Evolutionary conservation across 2,329 filamentous ascomycete species (phyloP).

Genomic region (Pyrenochaeta sp.): DNA sequence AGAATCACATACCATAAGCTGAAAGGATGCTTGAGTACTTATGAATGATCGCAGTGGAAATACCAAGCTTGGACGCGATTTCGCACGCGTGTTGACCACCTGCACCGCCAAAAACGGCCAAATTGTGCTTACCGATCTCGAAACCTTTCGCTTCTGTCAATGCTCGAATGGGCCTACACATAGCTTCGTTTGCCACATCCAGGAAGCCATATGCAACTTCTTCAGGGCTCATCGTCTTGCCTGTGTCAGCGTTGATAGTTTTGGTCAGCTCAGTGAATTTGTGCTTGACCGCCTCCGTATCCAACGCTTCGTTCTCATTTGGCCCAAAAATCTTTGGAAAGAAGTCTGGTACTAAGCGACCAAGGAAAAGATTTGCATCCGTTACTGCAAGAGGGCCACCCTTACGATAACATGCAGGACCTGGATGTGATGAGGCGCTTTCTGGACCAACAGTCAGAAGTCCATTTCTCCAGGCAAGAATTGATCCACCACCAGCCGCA

Average conservation of each 20-base stretch:
- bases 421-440: slow-evolving; percentile 75
- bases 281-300: slow-evolving; percentile 73
- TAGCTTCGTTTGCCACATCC: slow-evolving; percentile 85
- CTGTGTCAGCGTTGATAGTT: slow-evolving; percentile 74
- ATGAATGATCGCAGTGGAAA: slow-evolving; percentile 67
- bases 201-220: slow-evolving; percentile 85
- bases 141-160: slow-evolving; percentile 89
- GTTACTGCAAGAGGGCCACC: slow-evolving; percentile 86
- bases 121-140: slow-evolving; percentile 81
- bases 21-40: slow-evolving; percentile 86
- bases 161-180: slow-evolving; percentile 85
- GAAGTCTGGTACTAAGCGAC: slow-evolving; percentile 81
- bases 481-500: slow-evolving; percentile 82
- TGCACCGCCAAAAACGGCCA: slow-evolving; percentile 88
- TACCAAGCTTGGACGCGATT: slow-evolving; percentile 63
- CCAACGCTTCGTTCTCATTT: slow-evolving; percentile 79
- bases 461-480: slow-evolving; percentile 83
- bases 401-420: slow-evolving; percentile 75
- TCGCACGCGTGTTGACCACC: slow-evolving; percentile 90
- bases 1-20: slow-evolving; percentile 78
- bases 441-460: slow-evolving; percentile 87
- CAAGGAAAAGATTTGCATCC: slow-evolving; percentile 84
- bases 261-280: slow-evolving; percentile 76
- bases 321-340: slow-evolving; percentile 92
- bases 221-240: slow-evolving; percentile 25